Evolutionary conservation across 768 basidiomycete genomes (phyloP).

Genomic region (Rhodotorula sphaerocarpa): DNA sequence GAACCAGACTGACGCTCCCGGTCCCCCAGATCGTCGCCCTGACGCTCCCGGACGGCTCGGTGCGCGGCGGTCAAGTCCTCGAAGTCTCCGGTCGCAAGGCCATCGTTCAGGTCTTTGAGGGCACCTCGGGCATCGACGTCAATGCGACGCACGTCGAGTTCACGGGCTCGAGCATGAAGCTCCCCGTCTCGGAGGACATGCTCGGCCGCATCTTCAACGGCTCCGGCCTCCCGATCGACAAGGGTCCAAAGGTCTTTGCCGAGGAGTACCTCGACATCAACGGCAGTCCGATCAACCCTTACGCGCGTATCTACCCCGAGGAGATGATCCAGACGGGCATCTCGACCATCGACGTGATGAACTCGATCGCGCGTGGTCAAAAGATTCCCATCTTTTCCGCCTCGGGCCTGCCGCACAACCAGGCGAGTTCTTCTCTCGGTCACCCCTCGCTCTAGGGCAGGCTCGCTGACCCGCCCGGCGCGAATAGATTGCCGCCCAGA

Average conservation of each 20-base stretch:
- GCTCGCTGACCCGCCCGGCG: neutral
- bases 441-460: conserved; percentile 5
- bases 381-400: conserved; percentile 99
- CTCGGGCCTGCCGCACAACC: conserved; percentile 96
- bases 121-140: conserved; percentile 93
- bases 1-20: too few relatives aligned
- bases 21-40: conserved; percentile 75
- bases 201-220: conserved; percentile 98
- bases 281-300: conserved; percentile 96
- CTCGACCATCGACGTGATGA: conserved; percentile 95
- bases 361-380: conserved; percentile 98
- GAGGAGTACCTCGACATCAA: conserved; percentile 99
- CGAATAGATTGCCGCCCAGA: conserved; percentile 91
- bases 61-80: conserved; percentile 91
- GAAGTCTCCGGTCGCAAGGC: conserved; percentile 99
- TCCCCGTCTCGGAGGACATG: conserved; percentile 98
- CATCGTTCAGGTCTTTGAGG: conserved; percentile 98
- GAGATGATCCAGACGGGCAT: conserved; percentile 99
- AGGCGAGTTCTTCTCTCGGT: conserved; percentile 51
- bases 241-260: conserved; percentile 97
- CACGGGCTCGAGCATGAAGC: conserved; percentile 95
- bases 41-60: conserved; percentile 88
- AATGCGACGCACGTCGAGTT: conserved; percentile 96
- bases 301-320: conserved; percentile 97
- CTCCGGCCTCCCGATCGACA: conserved; percentile 92